These are phyloP conservation scores for Dictyostelium firmibasis DNA, from an alignment of 78 protist genomes.

Conservation along the genomic window DNA sequence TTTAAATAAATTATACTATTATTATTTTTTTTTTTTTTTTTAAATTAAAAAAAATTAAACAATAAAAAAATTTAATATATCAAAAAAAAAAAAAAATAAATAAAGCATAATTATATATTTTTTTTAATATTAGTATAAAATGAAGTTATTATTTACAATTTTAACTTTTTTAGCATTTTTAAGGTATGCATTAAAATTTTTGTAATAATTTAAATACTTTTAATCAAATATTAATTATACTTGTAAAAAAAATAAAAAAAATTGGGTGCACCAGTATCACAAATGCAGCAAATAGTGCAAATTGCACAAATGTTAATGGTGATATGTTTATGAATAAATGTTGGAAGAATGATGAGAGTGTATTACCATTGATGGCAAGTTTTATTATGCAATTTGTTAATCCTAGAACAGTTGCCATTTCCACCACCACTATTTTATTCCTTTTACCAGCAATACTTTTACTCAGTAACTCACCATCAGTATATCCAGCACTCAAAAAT, in stretches of 20 bases:
- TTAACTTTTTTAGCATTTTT: background rate
- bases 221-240: background rate
- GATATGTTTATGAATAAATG: slow-evolving; percentile 64
- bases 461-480: slow-evolving; percentile 37
- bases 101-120: background rate
- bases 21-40: background rate
- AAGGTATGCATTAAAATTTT: background rate
- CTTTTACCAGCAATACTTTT: slow-evolving; percentile 64
- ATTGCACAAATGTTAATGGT: slow-evolving; percentile 73
- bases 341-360: slow-evolving; percentile 44
- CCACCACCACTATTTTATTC: slow-evolving; percentile 1
- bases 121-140: background rate
- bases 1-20: background rate
- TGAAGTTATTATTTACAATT: background rate
- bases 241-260: background rate
- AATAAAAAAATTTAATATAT: background rate
- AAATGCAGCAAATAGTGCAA: background rate
- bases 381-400: slow-evolving; percentile 75
- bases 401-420: slow-evolving; percentile 67
- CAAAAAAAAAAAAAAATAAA: background rate
- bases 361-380: slow-evolving; percentile 70
- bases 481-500: slow-evolving; percentile 65
- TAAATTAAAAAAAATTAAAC: background rate
- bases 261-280: background rate
- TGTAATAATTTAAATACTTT: too few relatives aligned